Conservation (phyloP, 306 rosid genomes). For the Quercus glauca region DNA sequence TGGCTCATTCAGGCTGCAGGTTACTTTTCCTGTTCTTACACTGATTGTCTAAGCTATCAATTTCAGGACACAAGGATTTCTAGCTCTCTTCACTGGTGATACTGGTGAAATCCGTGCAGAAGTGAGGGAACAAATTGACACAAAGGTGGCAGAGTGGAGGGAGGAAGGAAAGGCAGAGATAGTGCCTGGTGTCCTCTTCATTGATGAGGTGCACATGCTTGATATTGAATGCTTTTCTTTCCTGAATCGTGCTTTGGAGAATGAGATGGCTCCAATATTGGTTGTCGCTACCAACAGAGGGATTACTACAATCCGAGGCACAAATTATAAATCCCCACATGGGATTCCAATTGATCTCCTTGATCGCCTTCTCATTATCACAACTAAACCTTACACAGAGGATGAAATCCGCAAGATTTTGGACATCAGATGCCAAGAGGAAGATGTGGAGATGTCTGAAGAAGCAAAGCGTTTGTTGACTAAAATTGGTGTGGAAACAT, state of each 20-base stretch:
- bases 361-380: conserved; percentile 87
- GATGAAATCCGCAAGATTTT: conserved; percentile 82
- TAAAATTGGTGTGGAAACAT: conserved; percentile 88
- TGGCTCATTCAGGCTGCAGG: background rate
- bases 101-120: conserved; percentile 98
- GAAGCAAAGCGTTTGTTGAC: conserved; percentile 79
- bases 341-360: conserved; percentile 94
- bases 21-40: background rate
- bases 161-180: conserved; percentile 99
- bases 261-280: conserved; percentile 95
- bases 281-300: conserved; percentile 98
- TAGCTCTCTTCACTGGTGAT: conserved; percentile 95
- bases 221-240: conserved; percentile 96
- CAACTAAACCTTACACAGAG: conserved; percentile 83
- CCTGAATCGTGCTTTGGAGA: conserved; percentile 90
- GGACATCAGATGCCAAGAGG: conserved; percentile 90
- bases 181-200: conserved; percentile 94
- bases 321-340: conserved; percentile 89
- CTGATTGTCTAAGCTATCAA: conserved; percentile 19
- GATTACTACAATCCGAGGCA: conserved; percentile 89
- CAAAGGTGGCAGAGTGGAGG: conserved; percentile 99
- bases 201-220: conserved; percentile 97
- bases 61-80: conserved; percentile 92
- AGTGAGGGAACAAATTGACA: conserved; percentile 97
- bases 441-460: conserved; percentile 92